Evolutionary conservation across 345 rosid species (phyloP).

Genomic region (Ailanthus altissimus): DNA sequence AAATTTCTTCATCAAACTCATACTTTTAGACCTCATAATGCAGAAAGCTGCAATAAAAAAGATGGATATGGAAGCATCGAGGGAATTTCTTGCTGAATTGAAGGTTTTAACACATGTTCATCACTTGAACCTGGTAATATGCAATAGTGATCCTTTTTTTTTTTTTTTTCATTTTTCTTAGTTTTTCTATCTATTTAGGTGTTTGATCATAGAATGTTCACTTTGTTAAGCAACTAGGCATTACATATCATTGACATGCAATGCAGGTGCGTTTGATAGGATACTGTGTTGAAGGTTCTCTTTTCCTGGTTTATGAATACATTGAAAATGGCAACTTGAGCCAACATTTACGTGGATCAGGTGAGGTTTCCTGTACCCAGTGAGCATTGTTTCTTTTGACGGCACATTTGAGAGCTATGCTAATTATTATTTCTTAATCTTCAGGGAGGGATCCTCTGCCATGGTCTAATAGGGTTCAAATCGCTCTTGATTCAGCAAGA

Average conservation of each 20-base stretch:
- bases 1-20: not conserved
- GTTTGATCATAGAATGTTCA: not conserved
- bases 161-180: not conserved
- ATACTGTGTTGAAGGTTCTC: slow-evolving; percentile 91
- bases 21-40: slow-evolving; percentile 15
- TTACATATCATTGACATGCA: not conserved
- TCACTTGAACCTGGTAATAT: slow-evolving; percentile 87
- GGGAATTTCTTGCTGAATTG: slow-evolving; percentile 92
- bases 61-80: slow-evolving; percentile 97
- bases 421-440: slow-evolving; percentile 23
- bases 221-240: not conserved
- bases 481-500: slow-evolving; percentile 98
- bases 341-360: slow-evolving; percentile 86
- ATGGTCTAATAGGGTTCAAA: slow-evolving; percentile 88
- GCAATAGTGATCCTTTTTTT: not conserved
- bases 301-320: slow-evolving; percentile 83
- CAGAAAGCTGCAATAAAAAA: slow-evolving; percentile 99
- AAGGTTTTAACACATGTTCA: slow-evolving; percentile 91
- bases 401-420: slow-evolving; percentile 13
- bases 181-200: not conserved
- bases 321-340: slow-evolving; percentile 94
- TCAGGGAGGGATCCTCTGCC: slow-evolving; percentile 74
- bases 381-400: not conserved
- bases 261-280: slow-evolving; percentile 88
- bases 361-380: slow-evolving; percentile 35